phyloP scores from a whole-genome alignment of 202 grass and related monocot genomes.

The Zizania palustris region DNA sequence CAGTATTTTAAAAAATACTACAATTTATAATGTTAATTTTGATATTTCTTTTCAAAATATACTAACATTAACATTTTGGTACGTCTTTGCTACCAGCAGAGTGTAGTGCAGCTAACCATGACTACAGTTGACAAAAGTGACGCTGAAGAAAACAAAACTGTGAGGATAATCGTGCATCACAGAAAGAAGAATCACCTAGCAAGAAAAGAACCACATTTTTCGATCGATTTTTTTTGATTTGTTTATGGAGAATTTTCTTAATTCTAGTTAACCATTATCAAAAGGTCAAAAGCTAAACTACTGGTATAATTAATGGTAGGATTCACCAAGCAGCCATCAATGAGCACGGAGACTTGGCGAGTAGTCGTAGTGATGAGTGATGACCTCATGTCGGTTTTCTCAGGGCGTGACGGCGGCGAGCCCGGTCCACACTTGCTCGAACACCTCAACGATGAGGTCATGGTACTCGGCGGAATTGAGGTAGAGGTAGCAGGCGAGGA shows the following conservation, averaged over 20 bases:
- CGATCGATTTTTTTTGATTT: neutral
- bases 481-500: constrained; percentile 83
- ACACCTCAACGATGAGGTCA: constrained; percentile 79
- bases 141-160: constrained; percentile 32
- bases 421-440: constrained; percentile 82
- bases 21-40: too few relatives aligned
- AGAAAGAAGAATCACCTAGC: constrained; percentile 35
- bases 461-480: constrained; percentile 81
- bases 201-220: constrained; percentile 53
- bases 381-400: neutral
- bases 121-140: constrained; percentile 31
- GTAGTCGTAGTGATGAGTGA: too few relatives aligned
- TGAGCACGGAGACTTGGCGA: constrained; percentile 4
- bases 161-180: constrained; percentile 29
- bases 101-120: neutral
- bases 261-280: constrained; percentile 3
- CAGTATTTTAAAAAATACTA: too few relatives aligned
- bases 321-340: constrained; percentile 24
- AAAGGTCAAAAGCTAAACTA: constrained; percentile 1
- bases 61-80: too few relatives aligned
- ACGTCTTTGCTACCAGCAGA: too few relatives aligned
- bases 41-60: too few relatives aligned
- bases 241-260: constrained; percentile 19
- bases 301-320: neutral
- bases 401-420: constrained; percentile 52